A percentile compares a stretch with the other conserved stretches of the same genome.
Conservation (phyloP, 1,284 basidiomycete species). For the Fomitopsis palustris region DNA sequence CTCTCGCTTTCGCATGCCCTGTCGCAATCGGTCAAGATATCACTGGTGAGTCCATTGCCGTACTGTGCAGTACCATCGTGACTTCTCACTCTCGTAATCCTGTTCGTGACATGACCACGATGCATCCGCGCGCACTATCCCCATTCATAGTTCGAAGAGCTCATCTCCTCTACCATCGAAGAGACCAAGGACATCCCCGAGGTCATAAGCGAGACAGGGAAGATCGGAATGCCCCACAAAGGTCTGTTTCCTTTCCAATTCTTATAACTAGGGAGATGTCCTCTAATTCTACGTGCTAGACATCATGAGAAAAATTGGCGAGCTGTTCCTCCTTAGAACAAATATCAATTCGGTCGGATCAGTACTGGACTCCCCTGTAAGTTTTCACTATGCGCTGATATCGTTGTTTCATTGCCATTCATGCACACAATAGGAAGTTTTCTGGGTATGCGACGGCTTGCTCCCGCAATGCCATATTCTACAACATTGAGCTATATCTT, state of each 20-base stretch:
- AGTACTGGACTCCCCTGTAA: slow-evolving; percentile 89
- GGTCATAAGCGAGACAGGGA: slow-evolving; percentile 89
- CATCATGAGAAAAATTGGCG: slow-evolving; percentile 97
- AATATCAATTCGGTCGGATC: slow-evolving; percentile 96
- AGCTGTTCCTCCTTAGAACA: slow-evolving; percentile 89
- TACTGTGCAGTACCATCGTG: background rate
- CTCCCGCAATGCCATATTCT: background rate
- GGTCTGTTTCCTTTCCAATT: slow-evolving; percentile 34
- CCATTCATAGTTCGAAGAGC: slow-evolving; percentile 72
- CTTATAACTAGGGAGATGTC: background rate
- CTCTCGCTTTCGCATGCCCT: slow-evolving; percentile 92
- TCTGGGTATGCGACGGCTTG: slow-evolving; percentile 63
- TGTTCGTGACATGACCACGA: background rate
- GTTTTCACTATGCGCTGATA: slow-evolving; percentile 26
- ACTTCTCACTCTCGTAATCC: background rate
- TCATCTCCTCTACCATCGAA: slow-evolving; percentile 92
- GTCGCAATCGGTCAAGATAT: slow-evolving; percentile 96
- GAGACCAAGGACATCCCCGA: slow-evolving; percentile 97
- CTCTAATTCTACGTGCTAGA: slow-evolving; percentile 42
- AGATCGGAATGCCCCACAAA: slow-evolving; percentile 86
- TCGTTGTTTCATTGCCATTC: background rate
- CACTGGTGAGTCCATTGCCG: slow-evolving; percentile 49
- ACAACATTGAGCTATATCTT: background rate
- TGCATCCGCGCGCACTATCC: background rate
- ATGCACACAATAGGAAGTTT: slow-evolving; percentile 66